Percentiles rank a stretch among this genome's conserved stretches.
These are phyloP conservation scores for Aspergillus avenaceus DNA, from an alignment of 495 filamentous ascomycete species.

Conservation along the genomic window DNA sequence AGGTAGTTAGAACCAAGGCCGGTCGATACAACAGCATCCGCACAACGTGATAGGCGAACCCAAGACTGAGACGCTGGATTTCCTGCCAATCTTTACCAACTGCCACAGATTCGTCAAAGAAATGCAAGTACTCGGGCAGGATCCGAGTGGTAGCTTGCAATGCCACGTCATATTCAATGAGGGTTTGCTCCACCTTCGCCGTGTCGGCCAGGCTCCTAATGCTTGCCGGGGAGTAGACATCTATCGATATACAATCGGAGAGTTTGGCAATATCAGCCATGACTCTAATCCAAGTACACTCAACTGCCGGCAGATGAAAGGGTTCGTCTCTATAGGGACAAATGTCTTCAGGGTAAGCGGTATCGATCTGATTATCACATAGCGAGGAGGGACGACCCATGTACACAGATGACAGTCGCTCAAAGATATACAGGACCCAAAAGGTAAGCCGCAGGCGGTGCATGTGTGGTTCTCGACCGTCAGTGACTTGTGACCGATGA, in stretches of 20 bases:
- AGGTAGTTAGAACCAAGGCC: constrained; percentile 8
- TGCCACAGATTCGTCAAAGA: constrained; percentile 6
- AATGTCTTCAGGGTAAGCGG: constrained; percentile 8
- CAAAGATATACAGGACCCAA: constrained; percentile 7
- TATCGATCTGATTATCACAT: constrained; percentile 10
- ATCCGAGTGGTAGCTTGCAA: constrained; percentile 3
- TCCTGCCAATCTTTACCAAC: constrained; percentile 9
- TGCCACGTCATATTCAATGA: constrained; percentile 5
- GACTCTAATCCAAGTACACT: constrained; percentile 6
- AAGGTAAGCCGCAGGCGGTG: constrained; percentile 12
- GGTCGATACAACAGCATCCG: constrained; percentile 9
- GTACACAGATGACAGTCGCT: constrained; percentile 9
- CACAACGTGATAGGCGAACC: constrained; percentile 1
- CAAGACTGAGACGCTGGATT: constrained; percentile 8
- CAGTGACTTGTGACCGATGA: constrained; percentile 8
- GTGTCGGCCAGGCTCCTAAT: constrained; percentile 3
- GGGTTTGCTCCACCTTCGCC: constrained; percentile 2
- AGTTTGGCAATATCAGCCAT: constrained; percentile 11
- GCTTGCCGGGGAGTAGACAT: constrained; percentile 8
- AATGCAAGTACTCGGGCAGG: constrained; percentile 9
- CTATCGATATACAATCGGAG: constrained; percentile 6
- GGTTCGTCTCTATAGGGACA: neutral
- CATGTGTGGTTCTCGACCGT: constrained; percentile 7
- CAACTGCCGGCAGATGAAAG: neutral
- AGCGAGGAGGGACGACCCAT: constrained; percentile 9